Base-by-base conservation (phyloP, 192 early-diverging fungal genomes). In the Coemansia sp. region DNA sequence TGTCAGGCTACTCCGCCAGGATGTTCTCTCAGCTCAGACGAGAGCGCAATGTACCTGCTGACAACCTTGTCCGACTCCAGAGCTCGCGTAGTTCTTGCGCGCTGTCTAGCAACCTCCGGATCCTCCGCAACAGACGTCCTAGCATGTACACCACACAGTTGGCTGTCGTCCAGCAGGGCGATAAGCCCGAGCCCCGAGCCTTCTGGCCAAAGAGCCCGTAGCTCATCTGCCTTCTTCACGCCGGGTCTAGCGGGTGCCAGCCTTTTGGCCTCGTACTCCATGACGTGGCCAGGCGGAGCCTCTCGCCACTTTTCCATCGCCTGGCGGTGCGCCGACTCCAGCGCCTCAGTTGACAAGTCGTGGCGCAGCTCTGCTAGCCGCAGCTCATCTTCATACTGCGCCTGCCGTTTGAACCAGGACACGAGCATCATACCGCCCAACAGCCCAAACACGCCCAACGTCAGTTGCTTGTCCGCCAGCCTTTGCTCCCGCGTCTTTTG, bases 121-220 rank as follows among this genome's bases (percentile, higher is more conserved):
- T 74, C 77, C 7, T 37, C 28, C 28, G 65, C 72, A 6, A 49
- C 68, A 23, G 52, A 50, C 6, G 23, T 26, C 30, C 77, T 72
- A 16, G 77, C 50, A 16, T 35, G 53, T 14, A 75, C 32, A 19
- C 78, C 78, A 28, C 78, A 80, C 23, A 80, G 63, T 67, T 80
- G 73, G 13, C 13, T 28, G 6, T 80, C 78, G 42, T 60, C 39
- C 35, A 80, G 69, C 69, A 80, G 19, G 35, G 78, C 69, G 58
- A 80, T 52, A 9, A 80, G 73, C 13, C 78, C 78, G 3, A 80
- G 69, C 19, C 73, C 78, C 16, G 63, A n/a, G 3, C 78, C 78
- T 33, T 75, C 16, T 35, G 78, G 73, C 78, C 77, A 79, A 33
- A 78, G 63, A 21, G 44, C 46, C 10, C 58, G 68, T 16, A 67